Conservation (phyloP, 2,329 filamentous ascomycete species). For the Lasiodiplodia sp. region DNA sequence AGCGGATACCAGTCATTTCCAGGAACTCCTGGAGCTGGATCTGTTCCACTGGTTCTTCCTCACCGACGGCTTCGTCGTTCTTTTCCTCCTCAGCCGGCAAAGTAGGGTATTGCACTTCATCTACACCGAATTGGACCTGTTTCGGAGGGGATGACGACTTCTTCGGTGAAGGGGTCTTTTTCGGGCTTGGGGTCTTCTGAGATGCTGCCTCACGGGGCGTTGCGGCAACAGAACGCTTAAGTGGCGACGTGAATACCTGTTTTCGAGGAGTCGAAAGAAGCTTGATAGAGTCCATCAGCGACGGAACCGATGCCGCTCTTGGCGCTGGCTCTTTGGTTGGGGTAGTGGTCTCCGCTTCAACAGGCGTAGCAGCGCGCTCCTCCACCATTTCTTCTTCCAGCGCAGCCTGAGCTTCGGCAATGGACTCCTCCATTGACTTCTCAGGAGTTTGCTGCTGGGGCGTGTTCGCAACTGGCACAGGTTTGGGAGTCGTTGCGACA, state of each 20-base stretch:
- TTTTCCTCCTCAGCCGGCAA: slow-evolving; percentile 50
- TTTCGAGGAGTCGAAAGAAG: slow-evolving; percentile 58
- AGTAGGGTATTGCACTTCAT: slow-evolving; percentile 20
- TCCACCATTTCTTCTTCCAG: slow-evolving; percentile 3
- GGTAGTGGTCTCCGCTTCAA: neutral
- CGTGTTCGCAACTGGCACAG: neutral
- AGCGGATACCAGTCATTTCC: slow-evolving; percentile 93
- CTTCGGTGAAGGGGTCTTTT: slow-evolving; percentile 49
- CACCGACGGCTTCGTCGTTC: slow-evolving; percentile 44
- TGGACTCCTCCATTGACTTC: neutral
- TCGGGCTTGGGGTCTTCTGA: slow-evolving; percentile 50
- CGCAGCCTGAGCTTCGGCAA: neutral
- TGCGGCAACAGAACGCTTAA: slow-evolving; percentile 42
- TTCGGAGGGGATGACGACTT: slow-evolving; percentile 37
- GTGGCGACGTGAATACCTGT: slow-evolving; percentile 52
- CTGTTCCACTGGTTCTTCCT: slow-evolving; percentile 54
- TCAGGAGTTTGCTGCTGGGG: neutral
- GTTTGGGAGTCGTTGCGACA: slow-evolving; percentile 41
- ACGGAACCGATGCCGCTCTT: slow-evolving; percentile 39
- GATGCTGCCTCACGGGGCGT: slow-evolving; percentile 40
- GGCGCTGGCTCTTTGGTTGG: slow-evolving; percentile 26
- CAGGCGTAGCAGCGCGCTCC: neutral
- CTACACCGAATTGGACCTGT: slow-evolving; percentile 39
- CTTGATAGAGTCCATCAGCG: slow-evolving; percentile 54
- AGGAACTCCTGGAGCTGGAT: slow-evolving; percentile 93